Base-by-base conservation (phyloP, 176 grass and related monocot genomes). In the Aegilops umbellulata region DNA sequence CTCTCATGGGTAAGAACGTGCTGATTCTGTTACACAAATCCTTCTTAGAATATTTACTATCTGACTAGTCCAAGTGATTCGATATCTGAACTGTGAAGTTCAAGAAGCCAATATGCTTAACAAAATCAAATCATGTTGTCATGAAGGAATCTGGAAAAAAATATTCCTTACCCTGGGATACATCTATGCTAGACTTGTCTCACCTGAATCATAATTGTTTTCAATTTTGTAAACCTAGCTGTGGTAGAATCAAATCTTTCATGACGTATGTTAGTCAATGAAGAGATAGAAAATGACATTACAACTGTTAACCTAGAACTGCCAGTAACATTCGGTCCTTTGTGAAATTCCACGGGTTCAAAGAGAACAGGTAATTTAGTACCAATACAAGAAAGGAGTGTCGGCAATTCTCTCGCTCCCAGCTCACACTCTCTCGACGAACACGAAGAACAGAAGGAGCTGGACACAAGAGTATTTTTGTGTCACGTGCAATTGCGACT, bases 21-120 rank as follows among this genome's bases (percentile, higher is more conserved):
- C 27, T 86, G 64, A 26, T 71, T 79, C 6, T 20, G 65, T 24
- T 65, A 15, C 32, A 73, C 31, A 29, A 42, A 46, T 57, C 35
- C 20, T 14, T 42, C 13, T 66, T 42, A 79, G 8, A 83, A 83
- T 34, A 68, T 74, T 15, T 83, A n/a, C 66, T 66, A 83, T 29
- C 83, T 83, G 65, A 23, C 7, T 1, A 57, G 25, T 64, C 65
- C 20, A 57, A 58, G 63, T 82, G 63, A 27, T 86, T 77, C 27
- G 66, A 13, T 60, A 26, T 42, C 23, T 60, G 10, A 90, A 38
- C 7, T 15, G 25, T 68, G 60, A 83, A 75, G 44, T 74, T 87
- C 14, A 44, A 44, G 74, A 60, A 74, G 26, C 7, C 35, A 22
- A 8, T 29, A 55, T 63, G 30, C 46, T 62, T 47, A 29, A 29